Evolutionary conservation across 2,329 filamentous ascomycete species (phyloP), one percentile per base, ranked within the genome.

Genomic region (Byssoonygena ceratinophila): DNA sequence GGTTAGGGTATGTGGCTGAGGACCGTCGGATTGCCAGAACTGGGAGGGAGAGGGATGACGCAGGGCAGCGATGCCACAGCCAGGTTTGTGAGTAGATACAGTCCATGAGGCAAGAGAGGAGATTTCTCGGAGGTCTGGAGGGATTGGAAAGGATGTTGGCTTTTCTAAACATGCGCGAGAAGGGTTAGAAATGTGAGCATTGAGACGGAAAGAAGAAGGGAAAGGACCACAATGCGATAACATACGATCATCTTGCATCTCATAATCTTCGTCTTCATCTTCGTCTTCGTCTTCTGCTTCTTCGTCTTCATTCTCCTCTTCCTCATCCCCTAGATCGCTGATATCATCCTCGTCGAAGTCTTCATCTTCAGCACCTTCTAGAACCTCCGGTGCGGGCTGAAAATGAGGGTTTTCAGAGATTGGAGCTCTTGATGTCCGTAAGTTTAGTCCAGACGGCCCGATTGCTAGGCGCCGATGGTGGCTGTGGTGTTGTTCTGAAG

Each of bases 11-110:
- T 83, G 80, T 1, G 80, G 80, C 56, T 83, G 80, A 0, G 80
- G 80, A 2, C 80, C 80, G 61, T 83, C 80, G 9, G 79, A 82
- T 64, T 83, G 80, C 80, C 80, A 83, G 69, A 81, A 83, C 31
- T 76, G 73, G 4, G 67, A 63, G 0, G 77, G 75, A 2, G 76
- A 78, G 0, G 79, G 76, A 50, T 76, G 72, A 4, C 79, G 78
- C 1, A 83, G 74, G 54, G 81, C 79, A 0, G 76, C 69, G 20
- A 83, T 74, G 23, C 76, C 77, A 61, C 79, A 82, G 59, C 79
- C 79, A 3, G 80, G 80, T 62, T 83, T 83, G 54, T 74, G 73
- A 14, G 76, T 78, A 12, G 78, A 81, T 40, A 83, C 77, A 5
- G 78, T 82, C 80, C 80, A 83, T 29, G 78, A 81, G n/a, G 80